Base-by-base conservation (phyloP, 202 grass and related monocot genomes). In the Setaria viridis region DNA sequence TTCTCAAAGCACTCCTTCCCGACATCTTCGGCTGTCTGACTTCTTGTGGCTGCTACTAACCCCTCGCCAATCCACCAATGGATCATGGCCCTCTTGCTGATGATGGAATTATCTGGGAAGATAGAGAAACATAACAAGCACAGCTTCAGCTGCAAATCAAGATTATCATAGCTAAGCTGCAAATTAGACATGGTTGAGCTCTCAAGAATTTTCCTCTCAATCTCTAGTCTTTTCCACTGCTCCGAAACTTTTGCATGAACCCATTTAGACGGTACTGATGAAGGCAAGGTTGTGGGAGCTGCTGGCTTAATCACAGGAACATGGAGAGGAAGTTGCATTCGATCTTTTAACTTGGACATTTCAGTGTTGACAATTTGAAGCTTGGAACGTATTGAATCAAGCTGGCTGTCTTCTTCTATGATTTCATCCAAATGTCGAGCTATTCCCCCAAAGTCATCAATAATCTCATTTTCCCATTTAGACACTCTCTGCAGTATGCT, bases 51-150 rank as follows among this genome's bases (percentile, higher is more conserved):
- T 59, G 25, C 53, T 73, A 91, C 86, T 33, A 89, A 72, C 16
- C 90, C 90, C 67, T 90, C 85, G 2, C 93, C 90, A 21, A 95
- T 93, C 93, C 93, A 93, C 88, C 93, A 95, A 83, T 93, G 85
- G 15, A 95, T 89, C 83, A 95, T 79, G 11, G 70, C 70, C 80
- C 83, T 92, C 54, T 90, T 95, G 62, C 82, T 92, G 49, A 95
- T 76, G 42, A 93, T 63, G 14, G 88, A 83, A 35, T 88, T 88
- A 72, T 93, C 88, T 43, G 90, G 90, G 86, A 93, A 95, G 5
- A 95, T 29, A 78, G 88, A 85, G 45, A 95, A 81, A 48, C 93
- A 95, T 57, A 90, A 81, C 29, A 90, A 73, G 67, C 90, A 95
- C 20, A 85, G 30, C 70, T 85, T 90, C 10, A 90, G 66, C 53